Conservation (phyloP, 2,329 filamentous ascomycete genomes). For the Cladobotryum mycophilum region DNA sequence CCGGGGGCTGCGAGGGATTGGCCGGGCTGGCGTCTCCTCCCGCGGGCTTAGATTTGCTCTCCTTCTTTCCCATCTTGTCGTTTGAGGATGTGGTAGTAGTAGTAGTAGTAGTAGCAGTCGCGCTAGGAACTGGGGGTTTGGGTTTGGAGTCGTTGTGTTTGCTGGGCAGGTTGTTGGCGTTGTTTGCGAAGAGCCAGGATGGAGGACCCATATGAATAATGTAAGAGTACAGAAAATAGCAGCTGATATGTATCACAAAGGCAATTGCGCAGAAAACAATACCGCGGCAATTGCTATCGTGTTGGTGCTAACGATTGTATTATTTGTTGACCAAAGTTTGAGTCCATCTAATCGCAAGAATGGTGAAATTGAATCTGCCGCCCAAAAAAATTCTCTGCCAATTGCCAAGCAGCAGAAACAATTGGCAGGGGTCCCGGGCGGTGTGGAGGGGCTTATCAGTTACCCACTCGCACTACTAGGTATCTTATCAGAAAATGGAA, state of each 20-base stretch:
- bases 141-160: background rate
- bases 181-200: constrained; percentile 40
- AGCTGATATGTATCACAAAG: too few relatives aligned
- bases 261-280: background rate
- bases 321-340: background rate
- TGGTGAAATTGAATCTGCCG: constrained; percentile 1
- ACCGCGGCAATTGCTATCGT: background rate
- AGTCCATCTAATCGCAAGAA: background rate
- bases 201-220: constrained; percentile 23
- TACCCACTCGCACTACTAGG: too few relatives aligned
- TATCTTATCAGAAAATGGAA: background rate
- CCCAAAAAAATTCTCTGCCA: constrained; percentile 2
- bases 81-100: constrained; percentile 7
- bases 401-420: constrained; percentile 5
- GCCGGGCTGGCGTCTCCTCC: constrained; percentile 15
- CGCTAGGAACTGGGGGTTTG: constrained; percentile 14
- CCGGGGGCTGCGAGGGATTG: constrained; percentile 34
- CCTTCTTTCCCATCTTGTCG: constrained; percentile 31
- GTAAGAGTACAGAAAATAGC: too few relatives aligned
- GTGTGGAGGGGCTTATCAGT: constrained; percentile 13
- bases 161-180: constrained; percentile 18
- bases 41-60: constrained; percentile 16
- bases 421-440: constrained; percentile 3
- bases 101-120: too few relatives aligned
- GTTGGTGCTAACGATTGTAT: background rate